Evolutionary conservation across 2,329 filamentous ascomycete genomes (phyloP).

Genomic region (Xylariomycetidae sp.): DNA sequence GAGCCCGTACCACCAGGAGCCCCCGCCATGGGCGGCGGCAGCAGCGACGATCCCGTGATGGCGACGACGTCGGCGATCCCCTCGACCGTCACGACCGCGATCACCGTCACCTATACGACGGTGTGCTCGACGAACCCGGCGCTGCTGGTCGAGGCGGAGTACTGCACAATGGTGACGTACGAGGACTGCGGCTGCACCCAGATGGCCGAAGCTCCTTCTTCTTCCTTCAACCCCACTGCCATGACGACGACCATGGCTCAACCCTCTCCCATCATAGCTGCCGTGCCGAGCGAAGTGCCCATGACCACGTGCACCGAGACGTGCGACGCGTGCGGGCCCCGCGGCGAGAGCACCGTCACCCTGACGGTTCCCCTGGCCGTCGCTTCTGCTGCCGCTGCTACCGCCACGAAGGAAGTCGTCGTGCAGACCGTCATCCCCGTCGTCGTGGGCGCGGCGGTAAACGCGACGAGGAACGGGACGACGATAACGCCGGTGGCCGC

Average conservation of each 20-base stretch:
- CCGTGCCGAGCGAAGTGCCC: conserved; percentile 9
- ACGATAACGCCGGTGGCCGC: background rate
- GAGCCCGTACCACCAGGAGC: conserved; percentile 27
- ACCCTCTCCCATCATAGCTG: background rate
- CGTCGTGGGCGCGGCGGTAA: conserved; percentile 1
- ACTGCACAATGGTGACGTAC: conserved; percentile 26
- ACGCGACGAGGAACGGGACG: background rate
- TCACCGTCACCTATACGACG: conserved; percentile 30
- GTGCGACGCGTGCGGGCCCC: conserved; percentile 27
- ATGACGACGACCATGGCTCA: background rate
- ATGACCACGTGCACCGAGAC: conserved; percentile 25
- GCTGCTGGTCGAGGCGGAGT: conserved; percentile 26
- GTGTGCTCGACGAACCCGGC: conserved; percentile 30
- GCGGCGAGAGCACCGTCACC: conserved; percentile 28
- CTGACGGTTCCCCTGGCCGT: conserved; percentile 27
- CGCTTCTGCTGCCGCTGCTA: too few relatives aligned
- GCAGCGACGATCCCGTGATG: background rate
- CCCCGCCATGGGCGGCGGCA: conserved; percentile 25
- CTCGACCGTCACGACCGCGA: conserved; percentile 16
- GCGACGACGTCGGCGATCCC: background rate
- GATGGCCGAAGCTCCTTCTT: background rate
- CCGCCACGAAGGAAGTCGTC: conserved; percentile 5
- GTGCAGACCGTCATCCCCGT: conserved; percentile 24
- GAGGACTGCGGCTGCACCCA: conserved; percentile 22
- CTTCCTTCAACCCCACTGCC: background rate